Conservation (phyloP, 306 rosid genomes). For the Urtica urens region DNA sequence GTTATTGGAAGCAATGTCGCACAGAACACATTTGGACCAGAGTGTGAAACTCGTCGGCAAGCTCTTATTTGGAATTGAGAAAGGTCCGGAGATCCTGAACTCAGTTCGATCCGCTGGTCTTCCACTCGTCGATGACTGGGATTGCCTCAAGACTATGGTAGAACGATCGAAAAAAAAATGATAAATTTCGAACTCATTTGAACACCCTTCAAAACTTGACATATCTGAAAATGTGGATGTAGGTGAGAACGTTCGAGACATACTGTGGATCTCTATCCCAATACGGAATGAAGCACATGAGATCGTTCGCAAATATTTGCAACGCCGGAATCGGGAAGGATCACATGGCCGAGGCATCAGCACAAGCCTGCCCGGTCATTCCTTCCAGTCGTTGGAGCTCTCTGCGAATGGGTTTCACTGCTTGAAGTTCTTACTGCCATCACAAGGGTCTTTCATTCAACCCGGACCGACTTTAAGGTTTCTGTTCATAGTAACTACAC, state of each 20-base stretch:
- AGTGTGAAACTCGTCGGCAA: slow-evolving; percentile 61
- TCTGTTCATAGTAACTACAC: no score
- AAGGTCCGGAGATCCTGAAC: slow-evolving; percentile 56
- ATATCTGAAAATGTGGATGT: no score
- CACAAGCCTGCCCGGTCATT: slow-evolving; percentile 60
- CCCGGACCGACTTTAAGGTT: no score
- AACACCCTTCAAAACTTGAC: no score
- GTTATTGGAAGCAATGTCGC: slow-evolving; percentile 79
- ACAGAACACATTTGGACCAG: slow-evolving; percentile 71
- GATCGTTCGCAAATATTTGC: slow-evolving; percentile 87
- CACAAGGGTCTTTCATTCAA: no score
- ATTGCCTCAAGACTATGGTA: slow-evolving; percentile 71
- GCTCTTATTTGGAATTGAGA: slow-evolving; percentile 68
- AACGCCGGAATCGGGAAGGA: slow-evolving; percentile 52
- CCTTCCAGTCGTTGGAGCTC: slow-evolving; percentile 74
- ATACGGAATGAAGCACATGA: slow-evolving; percentile 94
- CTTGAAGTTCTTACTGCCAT: no score
- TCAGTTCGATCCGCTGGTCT: slow-evolving; percentile 46
- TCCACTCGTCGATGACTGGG: slow-evolving; percentile 86
- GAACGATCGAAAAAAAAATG: no score
- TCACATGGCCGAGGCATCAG: slow-evolving; percentile 66
- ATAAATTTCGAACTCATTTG: no score
- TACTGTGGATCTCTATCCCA: slow-evolving; percentile 85
- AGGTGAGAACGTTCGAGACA: slow-evolving; percentile 90
- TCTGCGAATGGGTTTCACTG: slow-evolving; percentile 62